phyloP scores from a whole-genome alignment of 2,329 filamentous ascomycete genomes.

The Fusarium graminum region DNA sequence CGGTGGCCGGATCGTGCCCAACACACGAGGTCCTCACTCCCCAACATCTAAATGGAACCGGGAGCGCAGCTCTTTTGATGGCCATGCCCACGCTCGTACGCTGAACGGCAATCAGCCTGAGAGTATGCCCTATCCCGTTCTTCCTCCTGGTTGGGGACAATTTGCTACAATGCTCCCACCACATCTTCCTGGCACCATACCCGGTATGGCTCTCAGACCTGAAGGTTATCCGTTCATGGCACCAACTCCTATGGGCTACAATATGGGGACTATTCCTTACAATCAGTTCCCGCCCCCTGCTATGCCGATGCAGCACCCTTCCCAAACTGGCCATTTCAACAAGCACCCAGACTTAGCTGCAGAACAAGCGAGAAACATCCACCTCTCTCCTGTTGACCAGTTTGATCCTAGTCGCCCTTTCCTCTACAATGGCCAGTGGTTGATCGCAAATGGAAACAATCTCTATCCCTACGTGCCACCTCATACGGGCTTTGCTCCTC shows the following conservation, averaged over 20 bases:
- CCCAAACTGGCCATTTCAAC: conserved; percentile 40
- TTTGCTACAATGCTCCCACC: conserved; percentile 52
- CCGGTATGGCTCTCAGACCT: conserved; percentile 50
- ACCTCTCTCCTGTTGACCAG: conserved; percentile 58
- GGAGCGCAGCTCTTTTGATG: conserved; percentile 53
- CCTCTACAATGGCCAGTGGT: conserved; percentile 60
- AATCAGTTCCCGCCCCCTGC: conserved; percentile 40
- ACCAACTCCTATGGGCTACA: conserved; percentile 56
- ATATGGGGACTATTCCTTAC: conserved; percentile 49
- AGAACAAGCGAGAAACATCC: conserved; percentile 52
- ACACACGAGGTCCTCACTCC: conserved; percentile 67
- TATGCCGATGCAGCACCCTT: conserved; percentile 34
- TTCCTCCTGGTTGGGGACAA: conserved; percentile 49
- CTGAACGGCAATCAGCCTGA: conserved; percentile 44
- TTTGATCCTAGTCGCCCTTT: conserved; percentile 62
- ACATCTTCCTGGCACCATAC: conserved; percentile 49
- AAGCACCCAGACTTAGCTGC: conserved; percentile 51
- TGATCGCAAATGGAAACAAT: conserved; percentile 52
- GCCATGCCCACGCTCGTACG: conserved; percentile 31
- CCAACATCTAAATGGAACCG: conserved; percentile 65
- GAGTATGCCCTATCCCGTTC: conserved; percentile 43
- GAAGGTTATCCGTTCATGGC: conserved; percentile 56
- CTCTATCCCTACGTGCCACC: conserved; percentile 44
- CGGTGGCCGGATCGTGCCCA: conserved; percentile 75
- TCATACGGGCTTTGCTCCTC: conserved; percentile 46